Evolutionary conservation across 305 asterid genomes (phyloP).

Genomic region (Stenogyne calaminthoides): DNA sequence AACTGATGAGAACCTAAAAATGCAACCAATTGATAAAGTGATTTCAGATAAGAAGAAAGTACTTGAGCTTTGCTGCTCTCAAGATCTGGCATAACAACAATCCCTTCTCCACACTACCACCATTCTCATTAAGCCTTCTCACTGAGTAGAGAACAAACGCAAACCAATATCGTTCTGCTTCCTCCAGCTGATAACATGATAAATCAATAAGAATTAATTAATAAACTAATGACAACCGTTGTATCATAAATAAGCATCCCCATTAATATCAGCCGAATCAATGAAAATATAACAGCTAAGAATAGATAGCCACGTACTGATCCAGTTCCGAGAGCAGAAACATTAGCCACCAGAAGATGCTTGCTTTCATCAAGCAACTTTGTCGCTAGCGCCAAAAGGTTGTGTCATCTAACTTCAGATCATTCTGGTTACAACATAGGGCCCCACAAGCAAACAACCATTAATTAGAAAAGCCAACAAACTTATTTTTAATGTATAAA

Average conservation of each 20-base stretch:
- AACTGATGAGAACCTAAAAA: constrained; percentile 12
- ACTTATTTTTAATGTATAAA: constrained; percentile 2
- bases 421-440: constrained; percentile 49
- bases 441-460: constrained; percentile 8
- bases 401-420: constrained; percentile 49
- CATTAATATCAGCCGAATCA: constrained; percentile 16
- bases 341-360: constrained; percentile 55
- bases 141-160: constrained; percentile 72
- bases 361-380: constrained; percentile 72
- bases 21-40: constrained; percentile 18
- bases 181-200: constrained; percentile 63
- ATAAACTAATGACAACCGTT: constrained; percentile 21
- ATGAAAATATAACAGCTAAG: background rate
- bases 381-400: constrained; percentile 50
- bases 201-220: constrained; percentile 27
- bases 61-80: constrained; percentile 80
- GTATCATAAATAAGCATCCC: background rate
- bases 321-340: constrained; percentile 70
- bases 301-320: constrained; percentile 45
- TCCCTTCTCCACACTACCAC: constrained; percentile 45
- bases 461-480: constrained; percentile 13
- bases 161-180: constrained; percentile 90
- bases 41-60: constrained; percentile 27
- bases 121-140: constrained; percentile 57
- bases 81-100: constrained; percentile 70